Conservation (phyloP, 75 land plant genomes). For the Selaginella tamariscina region DNA sequence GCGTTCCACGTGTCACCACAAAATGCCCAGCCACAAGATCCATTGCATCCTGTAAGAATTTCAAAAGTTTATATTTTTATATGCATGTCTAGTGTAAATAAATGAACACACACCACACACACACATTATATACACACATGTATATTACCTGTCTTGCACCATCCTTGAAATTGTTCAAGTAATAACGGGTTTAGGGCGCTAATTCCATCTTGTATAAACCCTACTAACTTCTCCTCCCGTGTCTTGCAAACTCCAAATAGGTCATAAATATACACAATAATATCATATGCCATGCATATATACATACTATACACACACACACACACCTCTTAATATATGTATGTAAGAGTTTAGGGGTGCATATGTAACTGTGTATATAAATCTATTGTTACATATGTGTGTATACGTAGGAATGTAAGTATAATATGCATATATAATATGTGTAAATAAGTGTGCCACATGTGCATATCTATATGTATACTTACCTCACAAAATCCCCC, state of each 20-base stretch:
- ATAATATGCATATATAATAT: background rate
- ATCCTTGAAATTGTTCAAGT: slow-evolving; percentile 8
- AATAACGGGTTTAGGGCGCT: slow-evolving; percentile 9
- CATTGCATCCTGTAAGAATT: slow-evolving; percentile 60
- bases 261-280: background rate
- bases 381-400: background rate
- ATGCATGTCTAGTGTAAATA: background rate
- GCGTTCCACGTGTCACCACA: slow-evolving; percentile 37
- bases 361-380: too few relatives aligned
- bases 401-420: background rate
- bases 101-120: background rate
- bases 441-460: background rate
- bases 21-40: slow-evolving; percentile 89
- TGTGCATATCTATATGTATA: background rate
- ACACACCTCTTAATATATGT: too few relatives aligned
- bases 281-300: too few relatives aligned
- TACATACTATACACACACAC: background rate
- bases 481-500: slow-evolving; percentile 8
- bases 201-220: slow-evolving; percentile 2
- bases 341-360: background rate
- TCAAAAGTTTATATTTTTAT: too few relatives aligned
- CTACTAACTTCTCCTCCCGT: background rate
- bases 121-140: background rate
- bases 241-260: background rate
- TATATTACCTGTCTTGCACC: slow-evolving; percentile 1